Evolutionary conservation across 441 rosid genomes (phyloP).

Genomic region (Macaranga tanarius): DNA sequence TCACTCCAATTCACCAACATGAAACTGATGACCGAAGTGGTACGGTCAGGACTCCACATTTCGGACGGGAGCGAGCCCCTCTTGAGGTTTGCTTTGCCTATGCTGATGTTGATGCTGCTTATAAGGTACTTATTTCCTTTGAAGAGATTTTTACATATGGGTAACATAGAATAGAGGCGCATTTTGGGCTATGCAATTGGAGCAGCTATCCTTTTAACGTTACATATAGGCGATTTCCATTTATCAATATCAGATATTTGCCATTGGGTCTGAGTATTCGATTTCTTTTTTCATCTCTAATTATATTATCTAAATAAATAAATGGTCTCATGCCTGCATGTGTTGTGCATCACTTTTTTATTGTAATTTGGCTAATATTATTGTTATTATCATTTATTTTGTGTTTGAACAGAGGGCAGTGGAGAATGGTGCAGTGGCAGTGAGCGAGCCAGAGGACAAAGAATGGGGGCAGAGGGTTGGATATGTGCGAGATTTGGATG

Average conservation of each 20-base stretch:
- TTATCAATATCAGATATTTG: no score
- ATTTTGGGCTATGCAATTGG: no score
- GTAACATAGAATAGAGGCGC: no score
- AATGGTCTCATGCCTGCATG: no score
- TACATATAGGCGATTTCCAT: no score
- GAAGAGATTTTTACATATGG: no score
- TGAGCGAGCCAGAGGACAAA: constrained; percentile 74
- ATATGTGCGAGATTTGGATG: constrained; percentile 76
- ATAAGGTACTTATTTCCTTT: constrained; percentile 42
- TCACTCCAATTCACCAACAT: constrained; percentile 73
- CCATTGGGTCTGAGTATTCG: no score
- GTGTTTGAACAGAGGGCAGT: constrained; percentile 60
- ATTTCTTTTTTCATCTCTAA: no score
- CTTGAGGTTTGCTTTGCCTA: constrained; percentile 75
- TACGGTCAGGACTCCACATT: constrained; percentile 38
- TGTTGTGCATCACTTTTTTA: no score
- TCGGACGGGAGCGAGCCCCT: constrained; percentile 39
- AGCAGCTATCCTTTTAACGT: no score
- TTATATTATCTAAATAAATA: no score
- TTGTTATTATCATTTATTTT: background rate
- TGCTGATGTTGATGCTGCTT: constrained; percentile 71
- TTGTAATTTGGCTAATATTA: background rate
- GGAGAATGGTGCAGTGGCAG: constrained; percentile 68
- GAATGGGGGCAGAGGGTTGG: constrained; percentile 94
- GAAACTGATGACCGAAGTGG: constrained; percentile 77